Conservation (phyloP, 2,329 filamentous ascomycete species). For the Hymenoscyphus fructigenus region DNA sequence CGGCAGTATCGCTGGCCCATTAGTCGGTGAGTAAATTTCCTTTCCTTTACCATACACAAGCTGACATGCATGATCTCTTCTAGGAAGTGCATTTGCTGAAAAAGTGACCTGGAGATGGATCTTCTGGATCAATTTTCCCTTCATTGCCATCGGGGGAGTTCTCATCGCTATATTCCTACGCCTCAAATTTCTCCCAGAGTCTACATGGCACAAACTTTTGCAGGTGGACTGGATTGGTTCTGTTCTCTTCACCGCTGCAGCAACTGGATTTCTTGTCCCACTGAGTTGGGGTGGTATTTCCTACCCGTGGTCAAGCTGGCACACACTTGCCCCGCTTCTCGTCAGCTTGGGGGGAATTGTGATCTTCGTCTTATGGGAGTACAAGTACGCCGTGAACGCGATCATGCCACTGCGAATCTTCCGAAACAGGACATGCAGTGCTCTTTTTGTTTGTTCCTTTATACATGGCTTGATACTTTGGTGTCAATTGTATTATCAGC, state of each 20-base stretch:
- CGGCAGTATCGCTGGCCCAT: constrained; percentile 32
- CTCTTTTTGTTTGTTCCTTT: background rate
- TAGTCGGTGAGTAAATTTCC: background rate
- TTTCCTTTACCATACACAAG: no score
- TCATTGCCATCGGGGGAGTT: constrained; percentile 8
- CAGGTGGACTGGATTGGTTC: constrained; percentile 47
- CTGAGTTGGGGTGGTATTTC: constrained; percentile 17
- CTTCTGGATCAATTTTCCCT: constrained; percentile 53
- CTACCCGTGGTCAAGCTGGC: constrained; percentile 15
- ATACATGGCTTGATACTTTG: constrained; percentile 3
- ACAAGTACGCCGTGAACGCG: background rate
- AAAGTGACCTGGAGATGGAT: constrained; percentile 34
- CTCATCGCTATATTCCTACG: constrained; percentile 11
- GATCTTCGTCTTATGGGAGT: background rate
- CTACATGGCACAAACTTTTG: constrained; percentile 26
- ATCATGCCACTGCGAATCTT: background rate
- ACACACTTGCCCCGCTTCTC: background rate
- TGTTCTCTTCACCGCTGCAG: constrained; percentile 41
- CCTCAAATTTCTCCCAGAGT: constrained; percentile 23
- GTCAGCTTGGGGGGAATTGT: background rate
- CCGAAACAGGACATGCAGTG: constrained; percentile 3
- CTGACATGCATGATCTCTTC: no score
- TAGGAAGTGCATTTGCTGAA: constrained; percentile 13
- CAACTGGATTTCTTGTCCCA: constrained; percentile 43
- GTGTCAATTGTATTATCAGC: constrained; percentile 51